These are phyloP conservation scores for Amanita molliuscula DNA, from an alignment of 768 basidiomycete genomes.

Conservation along the genomic window DNA sequence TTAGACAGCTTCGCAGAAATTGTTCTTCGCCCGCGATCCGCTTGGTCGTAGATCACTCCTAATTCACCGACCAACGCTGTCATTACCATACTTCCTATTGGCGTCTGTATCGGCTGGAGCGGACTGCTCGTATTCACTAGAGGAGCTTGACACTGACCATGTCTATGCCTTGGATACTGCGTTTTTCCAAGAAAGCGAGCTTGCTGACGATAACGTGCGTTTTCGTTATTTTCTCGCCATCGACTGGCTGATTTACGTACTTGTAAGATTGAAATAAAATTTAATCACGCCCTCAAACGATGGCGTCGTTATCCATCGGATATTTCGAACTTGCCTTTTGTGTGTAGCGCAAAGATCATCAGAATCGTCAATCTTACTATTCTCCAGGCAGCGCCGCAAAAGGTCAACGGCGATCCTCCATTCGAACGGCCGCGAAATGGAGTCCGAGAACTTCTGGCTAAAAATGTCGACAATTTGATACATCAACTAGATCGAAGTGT, in stretches of 20 bases:
- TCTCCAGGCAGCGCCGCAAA: not conserved
- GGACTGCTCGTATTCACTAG: conserved; percentile 35
- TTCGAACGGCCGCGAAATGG: conserved; percentile 24
- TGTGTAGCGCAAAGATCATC: conserved; percentile 12
- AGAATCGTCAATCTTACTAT: not conserved
- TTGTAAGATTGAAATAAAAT: not conserved
- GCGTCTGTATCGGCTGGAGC: conserved; percentile 54
- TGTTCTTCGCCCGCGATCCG: conserved; percentile 78
- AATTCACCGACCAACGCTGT: conserved; percentile 44
- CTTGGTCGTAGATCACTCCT: conserved; percentile 82
- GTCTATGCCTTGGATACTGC: conserved; percentile 48
- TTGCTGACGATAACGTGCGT: conserved; percentile 8
- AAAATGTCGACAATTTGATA: conserved; percentile 41
- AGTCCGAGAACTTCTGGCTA: conserved; percentile 32
- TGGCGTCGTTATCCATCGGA: conserved; percentile 1
- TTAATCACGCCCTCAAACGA: not conserved
- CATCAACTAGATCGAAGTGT: conserved; percentile 56
- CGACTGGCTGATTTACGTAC: not conserved
- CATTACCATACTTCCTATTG: conserved; percentile 46
- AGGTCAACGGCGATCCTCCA: conserved; percentile 23
- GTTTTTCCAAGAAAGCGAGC: not conserved
- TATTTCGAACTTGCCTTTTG: conserved; percentile 14
- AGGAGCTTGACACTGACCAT: conserved; percentile 50
- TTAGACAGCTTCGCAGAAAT: conserved; percentile 30
- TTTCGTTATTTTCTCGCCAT: not conserved